These are phyloP conservation scores for Bipolaris zeicola DNA, from an alignment of 2,329 filamentous ascomycete genomes.

Conservation along the genomic window DNA sequence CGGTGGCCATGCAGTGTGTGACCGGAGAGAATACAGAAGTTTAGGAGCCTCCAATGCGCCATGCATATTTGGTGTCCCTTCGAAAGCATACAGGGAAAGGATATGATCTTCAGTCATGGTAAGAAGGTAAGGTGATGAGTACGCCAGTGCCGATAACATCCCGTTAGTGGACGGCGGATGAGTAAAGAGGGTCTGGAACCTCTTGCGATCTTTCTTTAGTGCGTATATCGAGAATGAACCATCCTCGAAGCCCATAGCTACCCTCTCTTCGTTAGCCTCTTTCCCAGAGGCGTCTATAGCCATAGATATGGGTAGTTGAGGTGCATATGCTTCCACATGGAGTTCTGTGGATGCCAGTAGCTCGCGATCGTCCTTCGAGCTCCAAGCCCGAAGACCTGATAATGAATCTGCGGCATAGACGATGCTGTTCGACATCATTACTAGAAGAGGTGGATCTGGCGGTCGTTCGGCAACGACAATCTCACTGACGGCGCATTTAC, in stretches of 20 bases:
- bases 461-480: slow-evolving; percentile 65
- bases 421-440: slow-evolving; percentile 76
- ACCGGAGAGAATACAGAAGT: slow-evolving; percentile 78
- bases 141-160: slow-evolving; percentile 71
- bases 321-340: slow-evolving; percentile 19
- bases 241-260: slow-evolving; percentile 47
- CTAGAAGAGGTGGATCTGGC: slow-evolving; percentile 67
- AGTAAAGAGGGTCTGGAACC: slow-evolving; percentile 60
- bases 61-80: slow-evolving; percentile 12
- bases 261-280: slow-evolving; percentile 35
- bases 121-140: slow-evolving; percentile 75
- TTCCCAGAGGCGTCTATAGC: slow-evolving; percentile 61
- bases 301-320: slow-evolving; percentile 63
- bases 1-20: slow-evolving; percentile 77
- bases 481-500: slow-evolving; percentile 79
- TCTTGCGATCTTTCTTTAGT: slow-evolving; percentile 55
- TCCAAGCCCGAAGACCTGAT: slow-evolving; percentile 79
- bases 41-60: slow-evolving; percentile 52
- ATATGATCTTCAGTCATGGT: slow-evolving; percentile 76
- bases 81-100: slow-evolving; percentile 76
- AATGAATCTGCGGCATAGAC: slow-evolving; percentile 75
- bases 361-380: slow-evolving; percentile 63
- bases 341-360: slow-evolving; percentile 60
- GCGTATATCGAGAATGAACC: slow-evolving; percentile 68
- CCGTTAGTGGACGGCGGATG: slow-evolving; percentile 68